Conservation (phyloP, 306 rosid species). For the Vicia faba region DNA sequence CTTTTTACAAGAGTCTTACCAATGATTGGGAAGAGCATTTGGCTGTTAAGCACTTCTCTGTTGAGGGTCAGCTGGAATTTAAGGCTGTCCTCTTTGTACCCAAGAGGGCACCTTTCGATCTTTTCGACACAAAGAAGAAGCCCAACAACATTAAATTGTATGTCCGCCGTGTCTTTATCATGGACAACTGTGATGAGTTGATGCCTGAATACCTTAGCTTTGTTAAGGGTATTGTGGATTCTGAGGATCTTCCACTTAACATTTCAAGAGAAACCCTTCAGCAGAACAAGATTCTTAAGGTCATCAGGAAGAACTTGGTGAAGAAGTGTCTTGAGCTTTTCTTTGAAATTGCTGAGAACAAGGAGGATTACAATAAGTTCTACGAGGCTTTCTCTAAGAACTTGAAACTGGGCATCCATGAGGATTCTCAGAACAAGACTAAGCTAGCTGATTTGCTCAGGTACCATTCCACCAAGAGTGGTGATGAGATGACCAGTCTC, state of each 20-base stretch:
- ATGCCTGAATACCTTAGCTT: slow-evolving; percentile 89
- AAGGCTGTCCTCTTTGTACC: slow-evolving; percentile 93
- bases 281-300: slow-evolving; percentile 92
- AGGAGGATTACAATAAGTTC: slow-evolving; percentile 90
- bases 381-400: slow-evolving; percentile 92
- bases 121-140: slow-evolving; percentile 90
- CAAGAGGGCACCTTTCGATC: slow-evolving; percentile 94
- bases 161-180: slow-evolving; percentile 88
- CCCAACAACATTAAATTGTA: slow-evolving; percentile 90
- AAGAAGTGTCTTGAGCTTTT: slow-evolving; percentile 87
- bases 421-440: slow-evolving; percentile 78
- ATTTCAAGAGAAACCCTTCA: slow-evolving; percentile 88
- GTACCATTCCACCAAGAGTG: slow-evolving; percentile 89
- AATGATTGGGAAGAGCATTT: slow-evolving; percentile 97
- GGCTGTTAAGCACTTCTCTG: slow-evolving; percentile 94
- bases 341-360: slow-evolving; percentile 93
- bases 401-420: slow-evolving; percentile 80
- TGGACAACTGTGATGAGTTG: slow-evolving; percentile 98
- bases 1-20: slow-evolving; percentile 90
- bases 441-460: slow-evolving; percentile 86
- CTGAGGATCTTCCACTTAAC: slow-evolving; percentile 94
- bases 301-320: slow-evolving; percentile 85
- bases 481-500: slow-evolving; percentile 87
- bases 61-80: slow-evolving; percentile 92
- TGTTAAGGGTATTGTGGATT: slow-evolving; percentile 90